Evolutionary conservation across 345 rosid species (phyloP).

Genomic region (Melaleuca quinquenervia): DNA sequence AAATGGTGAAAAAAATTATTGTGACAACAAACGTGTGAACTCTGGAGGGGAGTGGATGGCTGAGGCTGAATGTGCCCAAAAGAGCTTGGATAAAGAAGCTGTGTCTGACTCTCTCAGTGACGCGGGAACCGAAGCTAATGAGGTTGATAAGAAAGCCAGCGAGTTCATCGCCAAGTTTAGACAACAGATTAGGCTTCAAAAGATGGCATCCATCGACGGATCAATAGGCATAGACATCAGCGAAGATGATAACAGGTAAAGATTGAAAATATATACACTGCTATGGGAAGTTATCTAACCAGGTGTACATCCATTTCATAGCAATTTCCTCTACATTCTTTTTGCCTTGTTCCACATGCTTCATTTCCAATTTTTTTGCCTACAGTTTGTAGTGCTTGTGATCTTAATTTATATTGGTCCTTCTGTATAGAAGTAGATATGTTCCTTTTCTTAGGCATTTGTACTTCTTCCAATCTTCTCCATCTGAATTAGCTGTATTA

Average conservation of each 20-base stretch:
- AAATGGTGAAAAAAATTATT: neutral
- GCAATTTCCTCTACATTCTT: neutral
- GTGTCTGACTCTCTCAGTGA: conserved; percentile 9
- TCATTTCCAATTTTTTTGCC: neutral
- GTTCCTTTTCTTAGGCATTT: neutral
- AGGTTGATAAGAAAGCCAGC: conserved; percentile 88
- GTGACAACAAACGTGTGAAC: conserved; percentile 1
- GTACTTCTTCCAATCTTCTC: neutral
- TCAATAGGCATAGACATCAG: conserved; percentile 24
- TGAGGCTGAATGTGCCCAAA: conserved; percentile 8
- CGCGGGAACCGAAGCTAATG: conserved; percentile 4
- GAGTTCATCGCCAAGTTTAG: conserved; percentile 90
- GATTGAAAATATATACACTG: neutral
- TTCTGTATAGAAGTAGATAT: neutral
- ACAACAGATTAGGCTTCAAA: conserved; percentile 84
- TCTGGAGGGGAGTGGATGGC: conserved; percentile 8
- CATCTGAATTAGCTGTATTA: neutral
- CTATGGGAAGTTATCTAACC: neutral
- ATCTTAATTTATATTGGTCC: neutral
- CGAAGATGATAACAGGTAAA: conserved; percentile 25
- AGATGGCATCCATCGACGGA: conserved; percentile 41
- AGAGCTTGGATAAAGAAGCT: conserved; percentile 12
- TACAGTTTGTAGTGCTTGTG: neutral
- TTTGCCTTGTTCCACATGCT: neutral
- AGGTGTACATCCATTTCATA: neutral